A percentile compares a stretch with the other conserved stretches of the same genome.
Evolutionary conservation across 495 filamentous ascomycete genomes (phyloP).

Genomic region (Apodospora peruviana): DNA sequence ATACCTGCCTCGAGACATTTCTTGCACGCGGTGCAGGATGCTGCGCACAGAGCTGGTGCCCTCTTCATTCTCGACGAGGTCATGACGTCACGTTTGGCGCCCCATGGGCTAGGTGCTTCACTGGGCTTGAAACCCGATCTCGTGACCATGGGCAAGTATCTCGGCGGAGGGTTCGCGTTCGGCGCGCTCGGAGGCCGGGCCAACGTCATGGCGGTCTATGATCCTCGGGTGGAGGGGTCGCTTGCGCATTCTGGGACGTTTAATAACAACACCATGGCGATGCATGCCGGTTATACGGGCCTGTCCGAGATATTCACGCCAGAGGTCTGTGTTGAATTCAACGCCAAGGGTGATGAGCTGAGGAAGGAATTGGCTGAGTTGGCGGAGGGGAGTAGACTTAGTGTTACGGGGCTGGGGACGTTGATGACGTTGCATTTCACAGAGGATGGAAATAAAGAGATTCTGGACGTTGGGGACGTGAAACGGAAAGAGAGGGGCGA

Average conservation of each 20-base stretch:
- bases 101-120: slow-evolving; percentile 37
- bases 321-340: slow-evolving; percentile 30
- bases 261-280: slow-evolving; percentile 60
- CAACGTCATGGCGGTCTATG: slow-evolving; percentile 51
- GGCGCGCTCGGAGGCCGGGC: slow-evolving; percentile 56
- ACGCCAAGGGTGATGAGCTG: slow-evolving; percentile 30
- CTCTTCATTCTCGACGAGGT: slow-evolving; percentile 63
- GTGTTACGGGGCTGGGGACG: slow-evolving; percentile 38
- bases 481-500: slow-evolving; percentile 18
- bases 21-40: slow-evolving; percentile 24
- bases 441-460: slow-evolving; percentile 13
- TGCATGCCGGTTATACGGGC: slow-evolving; percentile 48
- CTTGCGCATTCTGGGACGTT: slow-evolving; percentile 58
- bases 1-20: slow-evolving; percentile 43
- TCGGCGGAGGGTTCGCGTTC: slow-evolving; percentile 58
- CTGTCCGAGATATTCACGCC: slow-evolving; percentile 38
- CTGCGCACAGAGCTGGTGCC: slow-evolving; percentile 30
- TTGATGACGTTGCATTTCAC: slow-evolving; percentile 41
- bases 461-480: slow-evolving; percentile 19
- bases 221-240: slow-evolving; percentile 32
- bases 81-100: slow-evolving; percentile 52
- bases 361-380: slow-evolving; percentile 24
- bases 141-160: slow-evolving; percentile 57
- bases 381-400: slow-evolving; percentile 28
- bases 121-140: slow-evolving; percentile 49